Evolutionary conservation across 2,329 filamentous ascomycete species (phyloP).

Genomic region (Akanthomyces muscarius): DNA sequence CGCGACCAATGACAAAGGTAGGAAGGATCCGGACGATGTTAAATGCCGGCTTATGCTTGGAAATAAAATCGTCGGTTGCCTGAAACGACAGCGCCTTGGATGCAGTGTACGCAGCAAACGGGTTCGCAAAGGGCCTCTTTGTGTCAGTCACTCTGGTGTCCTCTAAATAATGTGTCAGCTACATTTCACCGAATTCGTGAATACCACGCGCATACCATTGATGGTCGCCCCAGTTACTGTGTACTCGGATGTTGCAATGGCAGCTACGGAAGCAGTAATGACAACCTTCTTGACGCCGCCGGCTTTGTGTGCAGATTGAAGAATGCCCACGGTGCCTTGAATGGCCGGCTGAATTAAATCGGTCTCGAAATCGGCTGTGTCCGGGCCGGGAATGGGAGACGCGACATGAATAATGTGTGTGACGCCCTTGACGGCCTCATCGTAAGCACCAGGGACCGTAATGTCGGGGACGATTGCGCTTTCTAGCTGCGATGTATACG

Average conservation of each 20-base stretch:
- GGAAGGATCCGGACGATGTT: conserved; percentile 35
- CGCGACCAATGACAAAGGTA: conserved; percentile 34
- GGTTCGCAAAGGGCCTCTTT: conserved; percentile 26
- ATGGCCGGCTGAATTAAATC: conserved; percentile 32
- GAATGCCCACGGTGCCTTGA: conserved; percentile 33
- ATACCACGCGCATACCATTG: background rate
- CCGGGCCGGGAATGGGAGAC: conserved; percentile 23
- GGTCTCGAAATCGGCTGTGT: conserved; percentile 17
- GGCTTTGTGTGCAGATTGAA: conserved; percentile 33
- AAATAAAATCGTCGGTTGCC: conserved; percentile 32
- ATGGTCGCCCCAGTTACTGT: conserved; percentile 16
- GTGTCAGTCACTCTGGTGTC: background rate
- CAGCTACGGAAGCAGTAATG: conserved; percentile 37
- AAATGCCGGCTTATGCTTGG: conserved; percentile 31
- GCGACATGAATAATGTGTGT: conserved; percentile 34
- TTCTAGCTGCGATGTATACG: conserved; percentile 20
- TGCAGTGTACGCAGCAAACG: conserved; percentile 33
- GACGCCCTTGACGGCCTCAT: conserved; percentile 37
- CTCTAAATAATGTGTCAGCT: background rate
- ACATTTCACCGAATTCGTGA: background rate
- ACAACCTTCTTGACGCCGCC: conserved; percentile 37
- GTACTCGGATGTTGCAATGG: conserved; percentile 20
- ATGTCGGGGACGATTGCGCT: conserved; percentile 36
- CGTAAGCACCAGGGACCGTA: conserved; percentile 33
- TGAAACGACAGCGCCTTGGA: conserved; percentile 34